Evolutionary conservation across 768 basidiomycete genomes (phyloP).

Genomic region (Hygrocybe coccinea): DNA sequence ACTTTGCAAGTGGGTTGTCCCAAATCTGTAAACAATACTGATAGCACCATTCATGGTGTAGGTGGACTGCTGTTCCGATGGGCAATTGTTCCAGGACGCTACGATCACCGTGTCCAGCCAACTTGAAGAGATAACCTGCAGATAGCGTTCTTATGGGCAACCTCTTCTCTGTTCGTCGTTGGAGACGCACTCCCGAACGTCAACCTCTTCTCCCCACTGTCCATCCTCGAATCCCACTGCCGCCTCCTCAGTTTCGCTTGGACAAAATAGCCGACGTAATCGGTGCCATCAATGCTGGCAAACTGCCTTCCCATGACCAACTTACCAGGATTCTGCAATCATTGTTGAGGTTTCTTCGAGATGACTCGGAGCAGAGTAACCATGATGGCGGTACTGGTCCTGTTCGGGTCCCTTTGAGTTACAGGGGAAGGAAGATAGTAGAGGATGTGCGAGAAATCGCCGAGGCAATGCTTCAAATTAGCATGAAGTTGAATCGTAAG

Average conservation of each 20-base stretch:
- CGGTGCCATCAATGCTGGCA: conserved; percentile 35
- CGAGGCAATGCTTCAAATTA: conserved; percentile 31
- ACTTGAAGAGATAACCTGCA: too few relatives aligned
- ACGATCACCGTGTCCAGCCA: too few relatives aligned
- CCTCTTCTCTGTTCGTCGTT: conserved; percentile 9
- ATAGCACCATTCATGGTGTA: too few relatives aligned
- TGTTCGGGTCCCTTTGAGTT: conserved; percentile 21
- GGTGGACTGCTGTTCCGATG: too few relatives aligned
- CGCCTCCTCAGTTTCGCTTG: conserved; percentile 13
- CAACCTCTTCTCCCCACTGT: conserved; percentile 18
- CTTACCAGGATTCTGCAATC: conserved; percentile 23
- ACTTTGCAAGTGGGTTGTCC: too few relatives aligned
- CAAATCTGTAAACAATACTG: too few relatives aligned
- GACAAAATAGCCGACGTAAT: conserved; percentile 34
- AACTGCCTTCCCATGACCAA: conserved; percentile 39
- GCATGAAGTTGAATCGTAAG: conserved; percentile 38
- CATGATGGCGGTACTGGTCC: too few relatives aligned
- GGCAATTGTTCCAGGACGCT: too few relatives aligned
- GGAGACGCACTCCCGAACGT: conserved; percentile 8
- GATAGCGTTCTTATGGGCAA: conserved; percentile 14
- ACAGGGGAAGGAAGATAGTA: conserved; percentile 26
- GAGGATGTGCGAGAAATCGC: conserved; percentile 26
- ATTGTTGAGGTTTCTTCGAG: conserved; percentile 24
- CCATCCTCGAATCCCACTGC: background rate
- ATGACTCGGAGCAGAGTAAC: too few relatives aligned